phyloP scores from a whole-genome alignment of 108 stramenopile species.

The Cyclotella choctawhatcheeana region DNA sequence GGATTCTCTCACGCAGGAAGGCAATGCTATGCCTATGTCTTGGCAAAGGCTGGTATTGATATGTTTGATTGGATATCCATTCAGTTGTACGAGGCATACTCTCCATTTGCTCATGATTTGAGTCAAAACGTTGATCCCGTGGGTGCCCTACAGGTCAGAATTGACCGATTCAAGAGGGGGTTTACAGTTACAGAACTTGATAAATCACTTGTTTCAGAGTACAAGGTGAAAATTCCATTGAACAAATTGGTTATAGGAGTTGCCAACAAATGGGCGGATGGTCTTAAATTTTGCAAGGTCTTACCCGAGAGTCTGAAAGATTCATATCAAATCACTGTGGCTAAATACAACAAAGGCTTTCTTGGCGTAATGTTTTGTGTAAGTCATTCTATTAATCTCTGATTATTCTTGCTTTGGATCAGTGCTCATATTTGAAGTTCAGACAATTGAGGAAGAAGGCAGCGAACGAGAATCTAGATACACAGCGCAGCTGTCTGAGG shows the following conservation, averaged over 20 bases:
- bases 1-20: constrained; percentile 75
- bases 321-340: constrained; percentile 46
- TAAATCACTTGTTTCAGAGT: background rate
- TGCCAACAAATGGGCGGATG: constrained; percentile 69
- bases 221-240: constrained; percentile 43
- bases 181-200: constrained; percentile 25
- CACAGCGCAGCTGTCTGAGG: background rate
- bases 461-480: constrained; percentile 1
- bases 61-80: constrained; percentile 80
- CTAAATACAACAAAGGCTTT: constrained; percentile 31
- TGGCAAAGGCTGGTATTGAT: constrained; percentile 67
- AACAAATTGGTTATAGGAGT: constrained; percentile 75
- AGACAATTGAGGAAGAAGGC: constrained; percentile 25
- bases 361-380: constrained; percentile 82
- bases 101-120: constrained; percentile 64
- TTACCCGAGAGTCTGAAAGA: constrained; percentile 23
- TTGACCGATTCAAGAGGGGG: constrained; percentile 18
- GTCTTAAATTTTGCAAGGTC: constrained; percentile 45
- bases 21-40: constrained; percentile 79
- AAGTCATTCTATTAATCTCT: background rate
- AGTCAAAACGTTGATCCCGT: constrained; percentile 15
- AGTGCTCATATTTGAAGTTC: too few relatives aligned
- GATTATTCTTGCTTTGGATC: background rate
- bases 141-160: constrained; percentile 31
- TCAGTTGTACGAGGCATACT: constrained; percentile 88